Conservation (phyloP, 179 eudicot genomes). For the Patellifolia procumbens region DNA sequence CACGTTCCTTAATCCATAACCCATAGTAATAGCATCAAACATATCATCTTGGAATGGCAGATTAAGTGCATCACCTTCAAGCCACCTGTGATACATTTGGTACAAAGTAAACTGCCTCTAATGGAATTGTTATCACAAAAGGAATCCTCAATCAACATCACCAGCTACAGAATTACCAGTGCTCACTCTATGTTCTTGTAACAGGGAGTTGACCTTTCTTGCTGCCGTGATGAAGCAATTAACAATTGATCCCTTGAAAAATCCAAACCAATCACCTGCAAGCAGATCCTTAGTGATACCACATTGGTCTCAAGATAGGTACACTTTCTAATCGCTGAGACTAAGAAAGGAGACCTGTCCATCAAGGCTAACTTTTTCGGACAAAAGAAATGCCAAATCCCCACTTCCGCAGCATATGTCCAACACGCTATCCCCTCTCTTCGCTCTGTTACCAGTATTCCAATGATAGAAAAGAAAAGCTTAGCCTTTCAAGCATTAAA, state of each 20-base stretch:
- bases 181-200: constrained; percentile 84
- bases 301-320: background rate
- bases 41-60: constrained; percentile 63
- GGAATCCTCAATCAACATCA: constrained; percentile 3
- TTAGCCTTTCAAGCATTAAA: background rate
- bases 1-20: constrained; percentile 86
- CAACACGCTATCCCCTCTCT: constrained; percentile 65
- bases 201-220: constrained; percentile 44
- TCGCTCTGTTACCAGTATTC: constrained; percentile 45
- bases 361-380: constrained; percentile 66
- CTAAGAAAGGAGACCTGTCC: constrained; percentile 50
- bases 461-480: background rate
- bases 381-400: constrained; percentile 80
- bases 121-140: background rate
- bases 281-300: background rate
- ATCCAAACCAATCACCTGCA: constrained; percentile 79
- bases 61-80: constrained; percentile 81
- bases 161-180: constrained; percentile 28
- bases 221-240: constrained; percentile 71
- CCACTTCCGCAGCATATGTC: constrained; percentile 94
- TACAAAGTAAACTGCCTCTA: background rate
- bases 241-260: constrained; percentile 67
- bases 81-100: constrained; percentile 55
- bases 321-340: background rate
- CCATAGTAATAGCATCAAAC: constrained; percentile 87